Evolutionary conservation across 169 alveolate genomes (phyloP), one percentile per base, ranked within the genome.

Genomic region (Cryptosporidium bovis): DNA sequence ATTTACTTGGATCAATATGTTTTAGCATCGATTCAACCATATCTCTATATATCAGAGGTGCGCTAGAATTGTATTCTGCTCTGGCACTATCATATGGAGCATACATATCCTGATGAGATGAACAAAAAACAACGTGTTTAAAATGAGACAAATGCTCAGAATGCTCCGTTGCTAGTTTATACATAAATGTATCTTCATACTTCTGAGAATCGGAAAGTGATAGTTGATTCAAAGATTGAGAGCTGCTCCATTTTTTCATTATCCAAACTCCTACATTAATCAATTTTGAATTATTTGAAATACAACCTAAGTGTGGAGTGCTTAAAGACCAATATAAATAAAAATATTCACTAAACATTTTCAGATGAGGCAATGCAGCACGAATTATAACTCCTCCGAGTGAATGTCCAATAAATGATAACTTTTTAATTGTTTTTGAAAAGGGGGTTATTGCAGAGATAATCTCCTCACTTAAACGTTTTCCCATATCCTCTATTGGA

Each of bases 181-280:
- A 96, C 18, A 96, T 83, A 71, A 94, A 93, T 16, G 96, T 94
- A 13, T 94, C 95, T 83, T 93, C 92, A 18, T 93, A 71, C 50
- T 93, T 90, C 34, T 77, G 82, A 51, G 92, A 16, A 83, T 96
- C 98, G 58, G 83, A 71, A 55, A 95, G 92, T 66, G 96, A 90
- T 64, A 96, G 91, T 83, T 97, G 94, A 62, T 92, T 87, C 33
- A 97, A 90, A 82, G 95, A 92, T 91, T 82, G 82, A 71, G 96
- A 93, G 60, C 93, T 93, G 68, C 93, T 95, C 97, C 97, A 93
- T 71, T 92, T 94, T 89, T 95, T 94, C 60, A 97, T 82, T 55
- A 95, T 90, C 98, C 98, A 96, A 91, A 96, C 93, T 6, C 98
- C 98, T 20, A 97, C 96, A 89, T 93, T 94, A 66, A 97, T 93